Evolutionary conservation across 2,329 filamentous ascomycete genomes (phyloP).

Genomic region (Fusarium verticillioides): DNA sequence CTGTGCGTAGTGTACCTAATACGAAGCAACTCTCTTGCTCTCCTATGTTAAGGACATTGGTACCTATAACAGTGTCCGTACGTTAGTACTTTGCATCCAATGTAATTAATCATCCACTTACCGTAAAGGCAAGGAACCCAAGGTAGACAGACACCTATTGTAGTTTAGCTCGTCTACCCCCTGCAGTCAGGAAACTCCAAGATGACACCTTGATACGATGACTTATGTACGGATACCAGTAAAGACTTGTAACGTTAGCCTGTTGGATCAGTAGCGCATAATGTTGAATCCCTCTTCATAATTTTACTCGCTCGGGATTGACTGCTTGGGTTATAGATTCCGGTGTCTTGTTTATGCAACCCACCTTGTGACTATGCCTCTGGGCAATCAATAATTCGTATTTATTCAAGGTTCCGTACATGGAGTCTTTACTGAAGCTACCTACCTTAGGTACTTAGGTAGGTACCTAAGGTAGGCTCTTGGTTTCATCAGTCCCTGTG

Average conservation of each 20-base stretch:
- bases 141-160: conserved; percentile 5
- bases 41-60: background rate
- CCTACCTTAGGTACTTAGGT: too few species aligned
- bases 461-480: background rate
- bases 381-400: background rate
- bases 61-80: background rate
- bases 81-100: background rate
- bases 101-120: background rate
- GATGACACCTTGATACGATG: conserved; percentile 36
- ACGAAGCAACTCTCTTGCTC: background rate
- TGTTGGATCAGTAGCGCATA: background rate
- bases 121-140: background rate
- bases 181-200: conserved; percentile 25
- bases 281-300: background rate
- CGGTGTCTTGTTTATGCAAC: background rate
- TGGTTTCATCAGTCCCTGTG: conserved; percentile 20
- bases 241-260: background rate
- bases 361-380: background rate
- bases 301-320: background rate
- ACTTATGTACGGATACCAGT: background rate
- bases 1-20: background rate
- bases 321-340: background rate
- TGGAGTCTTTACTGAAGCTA: background rate
- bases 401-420: background rate
- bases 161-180: conserved; percentile 10